Evolutionary conservation across 2,329 filamentous ascomycete species (phyloP).

Genomic region (Simplicillium aogashimaense): DNA sequence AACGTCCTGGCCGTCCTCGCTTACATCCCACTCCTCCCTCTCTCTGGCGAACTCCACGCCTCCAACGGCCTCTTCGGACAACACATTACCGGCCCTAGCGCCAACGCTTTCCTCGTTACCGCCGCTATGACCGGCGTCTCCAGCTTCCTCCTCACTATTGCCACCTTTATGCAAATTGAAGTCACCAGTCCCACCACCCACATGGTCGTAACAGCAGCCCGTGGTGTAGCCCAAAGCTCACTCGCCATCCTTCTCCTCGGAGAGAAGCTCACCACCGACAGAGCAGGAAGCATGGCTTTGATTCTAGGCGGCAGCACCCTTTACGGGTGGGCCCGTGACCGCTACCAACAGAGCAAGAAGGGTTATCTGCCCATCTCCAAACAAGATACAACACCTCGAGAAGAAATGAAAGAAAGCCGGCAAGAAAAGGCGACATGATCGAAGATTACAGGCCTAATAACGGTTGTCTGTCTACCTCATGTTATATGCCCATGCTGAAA

Average conservation of each 20-base stretch:
- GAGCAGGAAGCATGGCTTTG: conserved; percentile 15
- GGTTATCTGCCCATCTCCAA: conserved; percentile 12
- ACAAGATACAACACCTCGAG: too few species aligned
- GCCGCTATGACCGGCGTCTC: conserved; percentile 14
- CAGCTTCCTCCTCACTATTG: conserved; percentile 15
- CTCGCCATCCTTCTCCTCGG: conserved; percentile 15
- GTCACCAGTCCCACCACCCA: conserved; percentile 16
- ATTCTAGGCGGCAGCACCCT: conserved; percentile 14
- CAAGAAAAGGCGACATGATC: too few species aligned
- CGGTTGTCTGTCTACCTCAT: too few species aligned
- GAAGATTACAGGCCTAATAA: too few species aligned
- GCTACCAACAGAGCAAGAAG: conserved; percentile 15
- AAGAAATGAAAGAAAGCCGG: too few species aligned
- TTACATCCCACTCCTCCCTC: conserved; percentile 14
- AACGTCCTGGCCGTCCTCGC: conserved; percentile 15
- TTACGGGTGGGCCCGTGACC: conserved; percentile 16
- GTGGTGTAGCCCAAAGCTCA: conserved; percentile 15
- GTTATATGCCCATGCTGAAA: too few species aligned
- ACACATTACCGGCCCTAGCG: conserved; percentile 7
- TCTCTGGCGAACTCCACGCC: conserved; percentile 13
- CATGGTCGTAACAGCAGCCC: conserved; percentile 16
- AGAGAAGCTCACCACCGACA: conserved; percentile 14
- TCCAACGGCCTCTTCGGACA: conserved; percentile 9
- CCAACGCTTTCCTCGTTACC: conserved; percentile 12
- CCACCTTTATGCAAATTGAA: conserved; percentile 17